Percentiles rank a stretch among this genome's conserved stretches.
Conservation (phyloP, 176 grass and related monocot species). For the Oryza punctata region DNA sequence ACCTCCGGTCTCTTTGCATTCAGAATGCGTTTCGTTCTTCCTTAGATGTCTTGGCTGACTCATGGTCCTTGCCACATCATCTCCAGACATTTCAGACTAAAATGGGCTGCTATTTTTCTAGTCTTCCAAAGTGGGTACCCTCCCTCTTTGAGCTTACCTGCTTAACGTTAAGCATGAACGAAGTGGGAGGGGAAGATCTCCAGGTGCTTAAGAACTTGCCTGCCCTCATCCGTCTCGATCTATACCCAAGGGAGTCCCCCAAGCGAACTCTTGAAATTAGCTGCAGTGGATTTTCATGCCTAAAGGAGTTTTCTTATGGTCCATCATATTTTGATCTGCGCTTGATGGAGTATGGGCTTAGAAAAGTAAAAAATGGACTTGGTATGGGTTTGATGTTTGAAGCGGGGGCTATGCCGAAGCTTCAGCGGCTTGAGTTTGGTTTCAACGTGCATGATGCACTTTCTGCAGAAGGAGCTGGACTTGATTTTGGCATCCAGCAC, state of each 20-base stretch:
- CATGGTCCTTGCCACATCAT: slow-evolving; percentile 6
- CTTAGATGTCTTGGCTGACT: slow-evolving; percentile 36
- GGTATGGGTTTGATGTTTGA: neutral
- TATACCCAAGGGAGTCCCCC: neutral
- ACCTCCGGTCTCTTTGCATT: slow-evolving; percentile 11
- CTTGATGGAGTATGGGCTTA: too few relatives aligned
- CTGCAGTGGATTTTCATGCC: slow-evolving; percentile 22
- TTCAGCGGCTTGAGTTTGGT: neutral
- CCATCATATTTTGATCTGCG: too few relatives aligned
- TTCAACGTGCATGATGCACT: neutral
- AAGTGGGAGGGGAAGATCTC: neutral
- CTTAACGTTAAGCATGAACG: slow-evolving; percentile 3
- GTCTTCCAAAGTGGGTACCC: slow-evolving; percentile 26
- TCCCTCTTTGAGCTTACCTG: slow-evolving; percentile 12
- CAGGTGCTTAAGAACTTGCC: slow-evolving; percentile 34
- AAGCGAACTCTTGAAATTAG: slow-evolving; percentile 17
- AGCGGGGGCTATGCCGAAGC: neutral
- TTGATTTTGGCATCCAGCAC: neutral
- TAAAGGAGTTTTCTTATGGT: slow-evolving; percentile 20
- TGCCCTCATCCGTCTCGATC: neutral
- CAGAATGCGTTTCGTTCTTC: neutral
- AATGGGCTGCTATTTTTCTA: neutral
- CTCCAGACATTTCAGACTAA: neutral
- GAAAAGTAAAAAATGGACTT: neutral
- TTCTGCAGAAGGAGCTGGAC: too few relatives aligned